phyloP scores from a whole-genome alignment of 2,329 filamentous ascomycete species.

The Alternaria ventricosa region DNA sequence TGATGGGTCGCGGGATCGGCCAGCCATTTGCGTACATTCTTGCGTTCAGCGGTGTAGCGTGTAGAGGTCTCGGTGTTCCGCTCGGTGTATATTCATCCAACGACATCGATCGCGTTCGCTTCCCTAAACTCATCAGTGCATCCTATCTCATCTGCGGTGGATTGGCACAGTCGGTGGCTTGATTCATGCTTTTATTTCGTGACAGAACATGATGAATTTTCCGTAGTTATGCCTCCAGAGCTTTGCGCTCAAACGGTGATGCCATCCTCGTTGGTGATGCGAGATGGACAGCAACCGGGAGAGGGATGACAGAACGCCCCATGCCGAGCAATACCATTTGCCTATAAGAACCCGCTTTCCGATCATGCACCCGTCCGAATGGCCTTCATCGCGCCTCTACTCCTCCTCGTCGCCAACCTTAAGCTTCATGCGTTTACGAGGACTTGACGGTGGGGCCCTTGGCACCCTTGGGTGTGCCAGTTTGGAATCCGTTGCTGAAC shows the following conservation, averaged over 20 bases:
- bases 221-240: conserved; percentile 48
- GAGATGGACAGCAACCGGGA: conserved; percentile 41
- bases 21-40: not conserved
- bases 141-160: not conserved
- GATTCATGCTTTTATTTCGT: conserved; percentile 44
- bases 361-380: conserved; percentile 38
- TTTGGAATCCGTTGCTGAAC: conserved; percentile 99
- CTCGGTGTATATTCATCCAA: not conserved
- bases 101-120: not conserved
- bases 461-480: conserved; percentile 82
- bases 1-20: not conserved
- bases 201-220: conserved; percentile 50
- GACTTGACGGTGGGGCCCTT: conserved; percentile 63
- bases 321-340: conserved; percentile 48
- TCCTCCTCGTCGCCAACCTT: conserved; percentile 21
- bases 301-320: conserved; percentile 47
- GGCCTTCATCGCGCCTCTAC: conserved; percentile 35
- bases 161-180: conserved; percentile 13
- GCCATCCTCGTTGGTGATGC: conserved; percentile 39
- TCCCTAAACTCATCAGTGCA: not conserved
- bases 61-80: not conserved
- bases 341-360: conserved; percentile 41
- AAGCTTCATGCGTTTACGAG: conserved; percentile 19
- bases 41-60: not conserved
- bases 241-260: conserved; percentile 35